phyloP scores from a whole-genome alignment of 176 grass and related monocot species.

The Leersia perrieri region DNA sequence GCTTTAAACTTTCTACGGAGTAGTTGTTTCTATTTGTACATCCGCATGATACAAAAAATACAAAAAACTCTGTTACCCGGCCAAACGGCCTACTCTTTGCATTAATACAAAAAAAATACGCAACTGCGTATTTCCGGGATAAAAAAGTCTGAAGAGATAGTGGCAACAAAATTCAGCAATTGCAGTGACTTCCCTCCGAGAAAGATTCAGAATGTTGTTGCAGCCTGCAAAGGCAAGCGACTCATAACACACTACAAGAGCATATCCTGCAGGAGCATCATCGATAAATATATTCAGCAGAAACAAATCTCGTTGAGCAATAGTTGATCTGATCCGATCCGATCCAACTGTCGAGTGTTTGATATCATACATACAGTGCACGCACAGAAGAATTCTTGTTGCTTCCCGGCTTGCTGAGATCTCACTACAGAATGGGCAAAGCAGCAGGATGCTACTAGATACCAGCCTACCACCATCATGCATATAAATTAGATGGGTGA shows the following conservation, averaged over 20 bases:
- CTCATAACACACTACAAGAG: background rate
- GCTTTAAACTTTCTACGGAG: too few relatives aligned
- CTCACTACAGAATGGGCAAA: slow-evolving; percentile 14
- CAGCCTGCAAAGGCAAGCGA: background rate
- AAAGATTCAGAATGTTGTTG: background rate
- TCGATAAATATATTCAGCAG: background rate
- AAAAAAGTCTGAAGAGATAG: too few relatives aligned
- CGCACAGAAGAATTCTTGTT: background rate
- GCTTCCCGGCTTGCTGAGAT: background rate
- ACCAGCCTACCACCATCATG: background rate
- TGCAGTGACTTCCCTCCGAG: background rate
- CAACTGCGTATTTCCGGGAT: too few relatives aligned
- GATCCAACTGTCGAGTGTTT: background rate
- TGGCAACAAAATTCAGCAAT: too few relatives aligned
- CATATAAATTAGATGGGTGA: slow-evolving; percentile 27
- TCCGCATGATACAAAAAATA: too few relatives aligned
- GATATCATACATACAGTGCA: background rate
- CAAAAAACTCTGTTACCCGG: too few relatives aligned
- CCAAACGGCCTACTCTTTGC: too few relatives aligned
- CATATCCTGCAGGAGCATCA: background rate
- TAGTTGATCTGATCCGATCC: background rate
- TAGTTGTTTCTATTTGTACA: too few relatives aligned
- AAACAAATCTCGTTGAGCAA: background rate
- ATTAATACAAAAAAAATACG: too few relatives aligned
- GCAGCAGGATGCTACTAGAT: background rate